phyloP scores from a whole-genome alignment of 805 yeast species.

The Candida qinlingensis region DNA sequence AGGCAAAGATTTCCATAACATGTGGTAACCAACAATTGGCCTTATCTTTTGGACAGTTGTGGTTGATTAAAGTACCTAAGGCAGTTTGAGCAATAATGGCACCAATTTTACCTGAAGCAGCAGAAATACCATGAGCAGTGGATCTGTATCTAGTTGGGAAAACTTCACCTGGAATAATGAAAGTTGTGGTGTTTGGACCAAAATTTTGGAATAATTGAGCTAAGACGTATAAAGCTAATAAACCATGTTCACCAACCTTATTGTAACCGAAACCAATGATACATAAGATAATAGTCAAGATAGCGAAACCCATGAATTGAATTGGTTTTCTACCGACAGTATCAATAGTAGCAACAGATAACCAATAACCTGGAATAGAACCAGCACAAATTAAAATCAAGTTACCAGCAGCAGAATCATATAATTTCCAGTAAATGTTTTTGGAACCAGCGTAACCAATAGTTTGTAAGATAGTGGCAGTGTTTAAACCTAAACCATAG shows the following conservation, averaged over 20 bases:
- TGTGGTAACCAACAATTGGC: conserved; percentile 80
- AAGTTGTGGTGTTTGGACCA: conserved; percentile 92
- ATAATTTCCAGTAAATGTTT: conserved; percentile 65
- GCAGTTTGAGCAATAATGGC: conserved; percentile 89
- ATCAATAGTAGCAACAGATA: conserved; percentile 74
- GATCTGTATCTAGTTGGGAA: conserved; percentile 96
- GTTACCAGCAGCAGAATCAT: conserved; percentile 86
- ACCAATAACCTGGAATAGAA: conserved; percentile 92
- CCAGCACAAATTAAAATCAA: conserved; percentile 92
- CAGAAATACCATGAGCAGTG: conserved; percentile 91
- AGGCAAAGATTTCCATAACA: conserved; percentile 90
- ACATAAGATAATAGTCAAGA: conserved; percentile 71
- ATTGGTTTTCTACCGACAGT: conserved; percentile 79
- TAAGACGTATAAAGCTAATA: conserved; percentile 71
- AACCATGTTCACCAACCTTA: conserved; percentile 59
- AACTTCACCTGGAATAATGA: conserved; percentile 85
- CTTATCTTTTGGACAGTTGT: conserved; percentile 55
- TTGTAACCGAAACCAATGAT: conserved; percentile 80
- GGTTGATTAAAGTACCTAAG: conserved; percentile 77
- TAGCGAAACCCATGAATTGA: conserved; percentile 69
- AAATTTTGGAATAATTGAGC: conserved; percentile 87
- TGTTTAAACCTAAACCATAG: conserved; percentile 83
- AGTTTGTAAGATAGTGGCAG: conserved; percentile 71
- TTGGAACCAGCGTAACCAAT: conserved; percentile 76
- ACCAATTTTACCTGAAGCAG: conserved; percentile 89